Conservation (phyloP, 23 red algal genomes). For the Chondrus crispus region DNA sequence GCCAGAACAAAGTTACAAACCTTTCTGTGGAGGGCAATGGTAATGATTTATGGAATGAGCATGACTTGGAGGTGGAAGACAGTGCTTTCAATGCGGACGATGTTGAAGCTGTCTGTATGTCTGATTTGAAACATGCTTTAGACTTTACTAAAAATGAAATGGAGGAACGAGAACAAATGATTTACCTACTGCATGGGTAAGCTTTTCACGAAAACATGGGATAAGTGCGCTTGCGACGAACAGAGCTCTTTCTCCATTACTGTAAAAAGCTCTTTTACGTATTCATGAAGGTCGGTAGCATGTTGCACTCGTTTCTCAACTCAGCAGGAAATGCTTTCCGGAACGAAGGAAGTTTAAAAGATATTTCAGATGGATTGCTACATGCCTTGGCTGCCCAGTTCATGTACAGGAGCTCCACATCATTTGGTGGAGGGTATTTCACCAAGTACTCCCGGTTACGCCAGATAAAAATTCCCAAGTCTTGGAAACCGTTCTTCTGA, state of each 20-base stretch:
- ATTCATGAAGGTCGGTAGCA: background rate
- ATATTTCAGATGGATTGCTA: no score
- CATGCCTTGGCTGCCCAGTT: no score
- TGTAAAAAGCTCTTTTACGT: background rate
- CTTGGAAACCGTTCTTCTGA: background rate
- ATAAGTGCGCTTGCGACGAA: background rate
- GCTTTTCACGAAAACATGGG: background rate
- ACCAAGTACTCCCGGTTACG: background rate
- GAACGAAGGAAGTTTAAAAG: background rate
- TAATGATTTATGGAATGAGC: background rate
- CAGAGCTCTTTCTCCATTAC: background rate
- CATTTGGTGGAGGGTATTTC: background rate
- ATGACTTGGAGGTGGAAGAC: background rate
- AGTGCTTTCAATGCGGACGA: background rate
- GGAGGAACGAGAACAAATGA: background rate
- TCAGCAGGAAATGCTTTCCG: background rate
- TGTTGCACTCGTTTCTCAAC: background rate
- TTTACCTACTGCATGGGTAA: background rate
- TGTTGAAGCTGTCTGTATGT: background rate
- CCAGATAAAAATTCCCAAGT: slow-evolving; percentile 1
- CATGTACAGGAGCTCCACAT: no score
- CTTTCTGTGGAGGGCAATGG: background rate
- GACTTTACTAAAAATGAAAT: background rate
- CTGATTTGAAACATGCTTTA: background rate
- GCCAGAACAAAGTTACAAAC: background rate